These are phyloP conservation scores for Gonium pectorale DNA, from an alignment of 139 green algal species.

Conservation along the genomic window DNA sequence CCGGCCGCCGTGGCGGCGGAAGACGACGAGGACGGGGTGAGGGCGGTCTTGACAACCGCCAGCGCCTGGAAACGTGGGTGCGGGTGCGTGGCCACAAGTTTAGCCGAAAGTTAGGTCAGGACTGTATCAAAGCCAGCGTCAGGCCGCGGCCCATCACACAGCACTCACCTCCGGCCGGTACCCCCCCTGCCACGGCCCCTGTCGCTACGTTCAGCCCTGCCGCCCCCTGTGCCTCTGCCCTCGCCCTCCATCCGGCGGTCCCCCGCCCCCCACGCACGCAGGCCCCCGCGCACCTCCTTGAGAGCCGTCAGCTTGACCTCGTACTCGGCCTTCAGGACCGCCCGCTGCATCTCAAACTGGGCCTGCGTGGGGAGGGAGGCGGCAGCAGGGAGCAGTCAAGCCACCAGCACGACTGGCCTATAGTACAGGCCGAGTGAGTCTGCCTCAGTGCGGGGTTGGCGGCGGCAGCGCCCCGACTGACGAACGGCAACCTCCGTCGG, in stretches of 20 bases:
- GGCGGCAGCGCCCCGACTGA: too few species aligned
- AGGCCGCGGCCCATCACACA: too few species aligned
- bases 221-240: neutral
- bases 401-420: too few species aligned
- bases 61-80: slow-evolving; percentile 8
- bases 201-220: neutral
- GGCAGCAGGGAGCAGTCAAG: neutral
- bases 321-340: slow-evolving; percentile 40
- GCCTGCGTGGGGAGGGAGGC: neutral
- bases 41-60: slow-evolving; percentile 25
- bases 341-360: slow-evolving; percentile 42
- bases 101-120: neutral
- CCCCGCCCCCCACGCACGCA: neutral
- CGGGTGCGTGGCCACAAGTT: neutral
- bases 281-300: slow-evolving; percentile 12
- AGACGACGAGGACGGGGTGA: slow-evolving; percentile 3
- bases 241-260: too few species aligned
- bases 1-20: neutral
- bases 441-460: too few species aligned
- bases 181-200: too few species aligned
- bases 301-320: slow-evolving; percentile 35
- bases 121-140: too few species aligned
- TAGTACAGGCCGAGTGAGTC: too few species aligned
- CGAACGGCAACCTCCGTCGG: too few species aligned
- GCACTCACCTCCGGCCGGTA: too few species aligned